phyloP scores from a whole-genome alignment of 2,329 filamentous ascomycete genomes.

The Cordyceps tenuipes region DNA sequence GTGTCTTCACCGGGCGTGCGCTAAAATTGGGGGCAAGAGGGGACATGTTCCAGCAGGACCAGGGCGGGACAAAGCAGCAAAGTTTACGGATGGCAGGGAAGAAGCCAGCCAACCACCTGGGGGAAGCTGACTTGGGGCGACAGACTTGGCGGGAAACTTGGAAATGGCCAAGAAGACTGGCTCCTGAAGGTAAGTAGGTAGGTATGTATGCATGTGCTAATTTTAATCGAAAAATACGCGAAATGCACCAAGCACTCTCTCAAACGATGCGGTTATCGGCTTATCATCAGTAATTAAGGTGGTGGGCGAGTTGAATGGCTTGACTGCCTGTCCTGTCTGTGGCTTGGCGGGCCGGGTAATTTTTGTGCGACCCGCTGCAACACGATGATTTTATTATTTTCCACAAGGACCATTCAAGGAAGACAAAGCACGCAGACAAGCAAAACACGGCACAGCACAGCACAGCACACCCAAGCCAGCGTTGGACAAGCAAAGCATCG shows the following conservation, averaged over 20 bases:
- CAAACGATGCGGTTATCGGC: background rate
- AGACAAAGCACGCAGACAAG: background rate
- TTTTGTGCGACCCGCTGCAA: background rate
- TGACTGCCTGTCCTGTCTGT: background rate
- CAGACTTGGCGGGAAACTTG: too few relatives aligned
- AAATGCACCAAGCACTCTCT: background rate
- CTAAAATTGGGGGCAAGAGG: background rate
- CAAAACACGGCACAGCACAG: background rate
- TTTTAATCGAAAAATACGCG: background rate
- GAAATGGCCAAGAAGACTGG: background rate
- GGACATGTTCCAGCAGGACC: background rate
- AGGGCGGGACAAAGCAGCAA: background rate
- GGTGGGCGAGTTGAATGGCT: background rate
- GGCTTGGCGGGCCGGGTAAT: background rate
- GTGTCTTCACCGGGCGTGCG: background rate
- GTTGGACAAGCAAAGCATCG: background rate
- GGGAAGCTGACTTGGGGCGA: too few relatives aligned
- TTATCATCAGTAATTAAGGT: background rate
- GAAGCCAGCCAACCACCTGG: too few relatives aligned
- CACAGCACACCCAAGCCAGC: background rate
- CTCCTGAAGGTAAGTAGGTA: too few relatives aligned
- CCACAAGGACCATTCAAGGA: background rate
- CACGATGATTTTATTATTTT: background rate
- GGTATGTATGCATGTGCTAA: too few relatives aligned
- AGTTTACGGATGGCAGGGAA: background rate